phyloP scores from a whole-genome alignment of 2,329 filamentous ascomycete species.

The Fusarium sarcochroum region DNA sequence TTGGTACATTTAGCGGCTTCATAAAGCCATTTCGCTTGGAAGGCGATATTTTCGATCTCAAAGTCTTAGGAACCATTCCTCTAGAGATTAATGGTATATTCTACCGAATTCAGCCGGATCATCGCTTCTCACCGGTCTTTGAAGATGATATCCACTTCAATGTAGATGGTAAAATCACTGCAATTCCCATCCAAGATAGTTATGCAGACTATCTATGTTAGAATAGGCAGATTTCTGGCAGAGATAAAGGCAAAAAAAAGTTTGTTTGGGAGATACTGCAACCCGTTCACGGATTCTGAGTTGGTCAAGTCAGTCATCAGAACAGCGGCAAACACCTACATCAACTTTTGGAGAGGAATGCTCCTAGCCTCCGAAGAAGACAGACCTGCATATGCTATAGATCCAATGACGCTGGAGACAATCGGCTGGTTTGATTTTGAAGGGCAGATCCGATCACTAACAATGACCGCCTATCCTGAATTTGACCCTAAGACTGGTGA shows the following conservation, averaged over 20 bases:
- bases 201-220: constrained; percentile 26
- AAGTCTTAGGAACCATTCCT: constrained; percentile 7
- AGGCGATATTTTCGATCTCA: constrained; percentile 2
- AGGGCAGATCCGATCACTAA: constrained; percentile 11
- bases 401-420: constrained; percentile 22
- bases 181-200: constrained; percentile 5
- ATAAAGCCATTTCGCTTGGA: constrained; percentile 15
- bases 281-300: constrained; percentile 21
- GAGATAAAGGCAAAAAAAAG: constrained; percentile 5
- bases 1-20: background rate
- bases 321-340: constrained; percentile 28
- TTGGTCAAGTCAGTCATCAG: constrained; percentile 12
- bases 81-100: constrained; percentile 28
- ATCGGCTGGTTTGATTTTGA: constrained; percentile 15
- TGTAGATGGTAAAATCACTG: constrained; percentile 28
- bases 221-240: constrained; percentile 8
- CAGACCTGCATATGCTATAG: constrained; percentile 13
- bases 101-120: constrained; percentile 33
- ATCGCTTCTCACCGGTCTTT: constrained; percentile 16
- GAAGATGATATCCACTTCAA: constrained; percentile 35
- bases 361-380: constrained; percentile 28
- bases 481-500: constrained; percentile 12
- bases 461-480: constrained; percentile 26
- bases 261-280: constrained; percentile 29
- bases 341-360: constrained; percentile 16